A percentile compares a stretch with the other conserved stretches of the same genome.
These are phyloP conservation scores for Elsinoe arachidis DNA, from an alignment of 2,329 filamentous ascomycete species.

Conservation along the genomic window DNA sequence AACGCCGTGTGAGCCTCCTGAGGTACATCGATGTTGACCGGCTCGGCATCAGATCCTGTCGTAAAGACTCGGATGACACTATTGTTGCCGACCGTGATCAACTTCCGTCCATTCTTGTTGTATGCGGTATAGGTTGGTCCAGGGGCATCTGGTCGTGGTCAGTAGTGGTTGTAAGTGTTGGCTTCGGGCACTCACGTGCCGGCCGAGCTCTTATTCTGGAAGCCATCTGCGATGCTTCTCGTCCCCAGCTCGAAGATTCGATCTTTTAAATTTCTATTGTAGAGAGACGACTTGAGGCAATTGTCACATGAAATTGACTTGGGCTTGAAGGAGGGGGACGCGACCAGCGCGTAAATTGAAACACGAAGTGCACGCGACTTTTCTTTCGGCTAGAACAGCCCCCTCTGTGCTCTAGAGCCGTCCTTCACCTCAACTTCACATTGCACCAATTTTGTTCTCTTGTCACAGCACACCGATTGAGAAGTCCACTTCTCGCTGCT, in stretches of 20 bases:
- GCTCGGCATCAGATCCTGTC: slow-evolving; percentile 85
- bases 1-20: slow-evolving; percentile 78
- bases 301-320: neutral
- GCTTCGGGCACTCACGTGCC: slow-evolving; percentile 36
- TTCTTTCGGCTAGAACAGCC: neutral
- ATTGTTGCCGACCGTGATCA: slow-evolving; percentile 88
- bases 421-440: neutral
- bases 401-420: neutral
- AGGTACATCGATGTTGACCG: slow-evolving; percentile 82
- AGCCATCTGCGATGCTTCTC: slow-evolving; percentile 20
- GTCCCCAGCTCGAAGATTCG: too few species aligned
- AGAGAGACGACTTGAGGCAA: too few species aligned
- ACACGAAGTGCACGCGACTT: neutral
- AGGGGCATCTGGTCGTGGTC: slow-evolving; percentile 54
- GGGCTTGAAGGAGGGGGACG: slow-evolving; percentile 3
- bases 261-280: too few species aligned
- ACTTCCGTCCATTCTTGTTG: slow-evolving; percentile 74
- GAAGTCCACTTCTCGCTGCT: neutral
- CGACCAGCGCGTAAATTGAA: neutral
- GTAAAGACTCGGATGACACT: slow-evolving; percentile 89
- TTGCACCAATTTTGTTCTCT: neutral
- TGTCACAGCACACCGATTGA: neutral
- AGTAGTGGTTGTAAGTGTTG: slow-evolving; percentile 11
- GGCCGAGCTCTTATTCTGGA: slow-evolving; percentile 53
- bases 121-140: slow-evolving; percentile 83